Evolutionary conservation across 306 rosid genomes (phyloP).

Genomic region (Rubus parviflorus): DNA sequence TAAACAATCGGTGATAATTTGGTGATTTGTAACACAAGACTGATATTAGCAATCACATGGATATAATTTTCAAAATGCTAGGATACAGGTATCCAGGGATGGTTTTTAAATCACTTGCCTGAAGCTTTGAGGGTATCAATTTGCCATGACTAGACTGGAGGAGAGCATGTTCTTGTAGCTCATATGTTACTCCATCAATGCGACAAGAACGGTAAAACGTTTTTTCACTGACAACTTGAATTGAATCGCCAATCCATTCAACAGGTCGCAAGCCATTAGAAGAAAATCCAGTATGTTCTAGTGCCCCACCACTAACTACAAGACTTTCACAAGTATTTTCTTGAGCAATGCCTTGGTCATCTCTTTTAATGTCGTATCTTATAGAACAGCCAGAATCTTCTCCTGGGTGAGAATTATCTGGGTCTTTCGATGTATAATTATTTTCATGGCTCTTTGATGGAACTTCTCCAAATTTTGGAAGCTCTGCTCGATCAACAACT

Average conservation of each 20-base stretch:
- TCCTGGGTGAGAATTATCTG: constrained; percentile 39
- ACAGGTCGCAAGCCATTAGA: constrained; percentile 51
- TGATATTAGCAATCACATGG: constrained; percentile 5
- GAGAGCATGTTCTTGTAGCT: constrained; percentile 71
- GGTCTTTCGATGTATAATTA: constrained; percentile 21
- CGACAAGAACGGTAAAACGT: constrained; percentile 62
- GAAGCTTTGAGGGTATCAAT: constrained; percentile 71
- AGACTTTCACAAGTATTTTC: constrained; percentile 43
- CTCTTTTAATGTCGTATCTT: constrained; percentile 47
- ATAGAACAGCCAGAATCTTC: constrained; percentile 36
- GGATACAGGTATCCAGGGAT: constrained; percentile 21
- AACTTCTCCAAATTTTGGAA: constrained; percentile 35
- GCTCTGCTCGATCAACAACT: constrained; percentile 38
- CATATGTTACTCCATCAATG: constrained; percentile 63
- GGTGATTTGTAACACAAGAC: constrained; percentile 12
- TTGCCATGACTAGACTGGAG: constrained; percentile 54
- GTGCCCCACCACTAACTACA: constrained; percentile 44
- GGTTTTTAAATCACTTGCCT: constrained; percentile 59
- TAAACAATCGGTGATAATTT: constrained; percentile 16
- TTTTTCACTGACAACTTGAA: constrained; percentile 47
- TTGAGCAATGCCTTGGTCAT: constrained; percentile 45
- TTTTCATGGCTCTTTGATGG: constrained; percentile 33
- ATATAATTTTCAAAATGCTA: constrained; percentile 20
- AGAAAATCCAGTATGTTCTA: constrained; percentile 38
- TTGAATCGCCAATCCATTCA: constrained; percentile 71